Base-by-base conservation (phyloP, 2,329 filamentous ascomycete genomes). In the Fusarium globosum region DNA sequence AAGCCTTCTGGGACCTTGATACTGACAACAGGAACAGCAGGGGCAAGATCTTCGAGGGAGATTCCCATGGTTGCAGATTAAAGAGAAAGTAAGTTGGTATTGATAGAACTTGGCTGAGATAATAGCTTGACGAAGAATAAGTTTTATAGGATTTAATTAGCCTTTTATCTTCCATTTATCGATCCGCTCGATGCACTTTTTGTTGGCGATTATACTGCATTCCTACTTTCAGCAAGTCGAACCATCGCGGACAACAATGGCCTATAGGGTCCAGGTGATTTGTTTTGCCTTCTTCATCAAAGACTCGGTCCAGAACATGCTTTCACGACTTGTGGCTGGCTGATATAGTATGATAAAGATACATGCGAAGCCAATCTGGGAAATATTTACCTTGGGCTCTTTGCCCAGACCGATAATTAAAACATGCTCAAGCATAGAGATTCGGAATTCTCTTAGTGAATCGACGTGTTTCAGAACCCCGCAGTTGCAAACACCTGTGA, bases 171-270 rank as follows among this genome's bases (percentile, higher is more conserved):
- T 10, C 7, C 7, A 1, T 10, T 2, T n/a, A 1, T n/a, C 15
- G n/a, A 7, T 9, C 1, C 0, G 6, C 15, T 5, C 6, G 6
- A 43, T 7, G n/a, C 2, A 43, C 16, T 0, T 43, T 23, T n/a
- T 8, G 14, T n/a, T 13, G 0, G n/a, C n/a, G 7, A 23, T 23
- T 8, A 43, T 23, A 43, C 15, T 43, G 10, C 42, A 23, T 18
- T 23, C n/a, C 15, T 11, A 13, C 5, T 26, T 23, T n/a, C 0
- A 43, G 10, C 1, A 12, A 12, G 6, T 5, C 18, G 1, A n/a
- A 11, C 21, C 10, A 6, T n/a, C 21, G 2, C 7, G 8, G 2
- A 16, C 6, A n/a, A 10, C 41, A 16, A 6, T 11, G 14, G 6
- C 9, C 9, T n/a, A 16, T 42, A 11, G 41, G 4, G 16, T n/a